Conservation (phyloP, 352 stramenopile species). For the Phytophthora pinifolia region DNA sequence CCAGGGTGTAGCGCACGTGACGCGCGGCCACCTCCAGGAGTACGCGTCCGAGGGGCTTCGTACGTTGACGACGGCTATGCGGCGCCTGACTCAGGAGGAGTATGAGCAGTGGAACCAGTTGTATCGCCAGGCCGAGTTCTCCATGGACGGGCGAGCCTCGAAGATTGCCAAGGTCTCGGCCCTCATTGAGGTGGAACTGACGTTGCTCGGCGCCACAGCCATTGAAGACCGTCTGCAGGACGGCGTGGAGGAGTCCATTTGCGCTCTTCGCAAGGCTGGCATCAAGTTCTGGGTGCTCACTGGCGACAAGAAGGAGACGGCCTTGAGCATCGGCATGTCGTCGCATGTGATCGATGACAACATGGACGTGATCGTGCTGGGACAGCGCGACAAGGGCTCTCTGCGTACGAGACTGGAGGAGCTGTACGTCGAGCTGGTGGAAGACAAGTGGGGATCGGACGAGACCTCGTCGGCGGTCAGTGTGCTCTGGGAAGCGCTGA, state of each 20-base stretch:
- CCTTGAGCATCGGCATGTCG: conserved; percentile 87
- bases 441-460: conserved; percentile 87
- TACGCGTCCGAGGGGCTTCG: conserved; percentile 78
- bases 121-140: conserved; percentile 79
- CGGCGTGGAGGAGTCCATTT: conserved; percentile 92
- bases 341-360: conserved; percentile 90
- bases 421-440: conserved; percentile 84
- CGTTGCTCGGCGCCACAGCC: conserved; percentile 87
- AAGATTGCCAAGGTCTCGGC: conserved; percentile 80
- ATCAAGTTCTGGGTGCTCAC: conserved; percentile 98
- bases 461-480: conserved; percentile 75
- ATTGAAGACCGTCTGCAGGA: conserved; percentile 95
- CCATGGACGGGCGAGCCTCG: conserved; percentile 62
- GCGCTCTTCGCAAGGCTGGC: conserved; percentile 88
- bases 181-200: conserved; percentile 86
- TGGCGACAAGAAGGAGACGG: conserved; percentile 90
- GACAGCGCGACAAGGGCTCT: conserved; percentile 76
- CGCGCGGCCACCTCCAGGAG: conserved; percentile 78
- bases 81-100: conserved; percentile 62
- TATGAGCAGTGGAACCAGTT: conserved; percentile 74
- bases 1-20: conserved; percentile 80
- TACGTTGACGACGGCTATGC: conserved; percentile 75
- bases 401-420: conserved; percentile 80
- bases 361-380: conserved; percentile 89
- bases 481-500: conserved; percentile 79